Evolutionary conservation across 192 early-diverging fungal genomes (phyloP).

Genomic region (Podila epicladia): DNA sequence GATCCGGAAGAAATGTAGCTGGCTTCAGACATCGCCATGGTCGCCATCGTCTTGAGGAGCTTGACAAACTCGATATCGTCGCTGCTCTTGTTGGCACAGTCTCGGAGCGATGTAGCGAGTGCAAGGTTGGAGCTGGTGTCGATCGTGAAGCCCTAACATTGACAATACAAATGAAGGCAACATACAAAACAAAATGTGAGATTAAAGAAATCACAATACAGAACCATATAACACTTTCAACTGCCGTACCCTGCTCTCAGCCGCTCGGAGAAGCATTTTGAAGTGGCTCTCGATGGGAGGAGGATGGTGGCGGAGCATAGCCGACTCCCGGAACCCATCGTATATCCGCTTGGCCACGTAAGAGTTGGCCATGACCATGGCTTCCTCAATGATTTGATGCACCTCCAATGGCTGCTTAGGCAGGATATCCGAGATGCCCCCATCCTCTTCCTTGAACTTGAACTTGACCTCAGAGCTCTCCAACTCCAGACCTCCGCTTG

Average conservation of each 20-base stretch:
- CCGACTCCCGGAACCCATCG: slow-evolving; percentile 59
- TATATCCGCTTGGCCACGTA: slow-evolving; percentile 72
- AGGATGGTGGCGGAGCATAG: slow-evolving; percentile 77
- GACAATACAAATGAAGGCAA: neutral
- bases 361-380: slow-evolving; percentile 82
- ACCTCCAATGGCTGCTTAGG: slow-evolving; percentile 75
- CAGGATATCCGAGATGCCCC: slow-evolving; percentile 69
- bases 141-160: slow-evolving; percentile 61
- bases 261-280: slow-evolving; percentile 64
- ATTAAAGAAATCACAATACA: neutral
- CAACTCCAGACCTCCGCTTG: slow-evolving; percentile 73
- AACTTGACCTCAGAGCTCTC: slow-evolving; percentile 82
- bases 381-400: slow-evolving; percentile 81
- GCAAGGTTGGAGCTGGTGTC: slow-evolving; percentile 73
- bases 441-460: slow-evolving; percentile 63
- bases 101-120: slow-evolving; percentile 67
- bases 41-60: slow-evolving; percentile 78
- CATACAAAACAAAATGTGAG: neutral
- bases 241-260: slow-evolving; percentile 53
- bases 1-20: slow-evolving; percentile 75
- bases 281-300: slow-evolving; percentile 70
- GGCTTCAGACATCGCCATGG: slow-evolving; percentile 79
- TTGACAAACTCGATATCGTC: slow-evolving; percentile 64
- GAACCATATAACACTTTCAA: neutral
- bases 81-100: slow-evolving; percentile 50